Base-by-base conservation (phyloP, 176 grass and related monocot genomes). In the Tillandsia fasciculata region DNA sequence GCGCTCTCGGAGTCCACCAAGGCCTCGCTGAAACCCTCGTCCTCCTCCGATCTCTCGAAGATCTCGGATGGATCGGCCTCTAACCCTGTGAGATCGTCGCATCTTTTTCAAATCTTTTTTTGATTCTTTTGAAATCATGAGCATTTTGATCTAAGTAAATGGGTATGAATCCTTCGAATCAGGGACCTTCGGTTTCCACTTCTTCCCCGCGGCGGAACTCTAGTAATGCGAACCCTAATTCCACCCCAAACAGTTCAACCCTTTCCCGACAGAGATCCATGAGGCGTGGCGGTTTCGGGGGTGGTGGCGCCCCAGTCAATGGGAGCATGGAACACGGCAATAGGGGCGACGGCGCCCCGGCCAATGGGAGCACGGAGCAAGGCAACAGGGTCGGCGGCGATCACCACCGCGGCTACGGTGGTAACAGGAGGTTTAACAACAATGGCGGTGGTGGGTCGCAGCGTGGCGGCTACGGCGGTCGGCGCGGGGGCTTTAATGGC, bases 351-450 rank as follows among this genome's bases (percentile, higher is more conserved):
- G 29, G 22, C 17, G 48, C 27, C 12, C 65, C 65, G 33, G 65
- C 65, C 65, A 67, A 67, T 67, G 65, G 65, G 14, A n/a, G 56
- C 56, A 20, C 53, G 70, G 48, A 78, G 52, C 81, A 75, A 1
- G 70, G 64, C n/a, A 81, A 53, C 49, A 75, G 78, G 56, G n/a
- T 15, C 26, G 29, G 65, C 11, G 42, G 65, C 66, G 76, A 82
- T 69, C 12, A 69, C 50, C 72, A 81, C 70, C 77, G 86, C n/a
- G 80, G 87, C 61, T 78, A 76, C 9, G 23, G 72, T 22, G 84
- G 84, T 61, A 96, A 79, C 70, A 81, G 89, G 77, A 87, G 93
- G 76, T 84, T 74, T 33, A 89, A 82, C 66, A 80, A 76, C 65
- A 56, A 65, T 79, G 76, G 79, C 51, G 73, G 79, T 63, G 79